Percentiles rank a stretch among this genome's conserved stretches.
Evolutionary conservation across 2,329 filamentous ascomycete species (phyloP).

Genomic region (Purpureocillium lavendulum): DNA sequence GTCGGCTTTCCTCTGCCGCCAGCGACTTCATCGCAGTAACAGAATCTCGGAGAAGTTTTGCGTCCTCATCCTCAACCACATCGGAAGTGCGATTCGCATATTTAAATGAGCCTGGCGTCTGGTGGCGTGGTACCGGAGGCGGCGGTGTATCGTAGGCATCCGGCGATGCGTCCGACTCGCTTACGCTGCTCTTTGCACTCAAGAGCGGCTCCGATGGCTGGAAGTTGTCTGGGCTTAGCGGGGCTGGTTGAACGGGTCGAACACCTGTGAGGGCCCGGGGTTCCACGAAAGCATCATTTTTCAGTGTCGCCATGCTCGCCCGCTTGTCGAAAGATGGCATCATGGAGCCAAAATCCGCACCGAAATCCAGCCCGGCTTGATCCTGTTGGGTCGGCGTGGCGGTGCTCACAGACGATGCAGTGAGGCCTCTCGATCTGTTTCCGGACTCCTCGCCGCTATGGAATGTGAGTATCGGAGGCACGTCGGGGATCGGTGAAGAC

Average conservation of each 20-base stretch:
- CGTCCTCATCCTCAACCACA: constrained; percentile 42
- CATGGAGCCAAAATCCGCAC: constrained; percentile 51
- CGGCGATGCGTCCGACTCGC: constrained; percentile 26
- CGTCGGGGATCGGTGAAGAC: constrained; percentile 19
- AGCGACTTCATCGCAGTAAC: constrained; percentile 41
- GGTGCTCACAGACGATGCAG: constrained; percentile 44
- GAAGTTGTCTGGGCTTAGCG: constrained; percentile 37
- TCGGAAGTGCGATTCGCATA: constrained; percentile 26
- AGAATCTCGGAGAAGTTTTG: constrained; percentile 43
- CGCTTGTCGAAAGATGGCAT: constrained; percentile 48
- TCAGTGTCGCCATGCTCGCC: constrained; percentile 39
- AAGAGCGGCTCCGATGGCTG: constrained; percentile 35
- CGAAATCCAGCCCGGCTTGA: constrained; percentile 39
- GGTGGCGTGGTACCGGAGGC: constrained; percentile 27
- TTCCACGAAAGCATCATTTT: constrained; percentile 27
- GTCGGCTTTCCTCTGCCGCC: constrained; percentile 4
- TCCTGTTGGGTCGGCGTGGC: constrained; percentile 41
- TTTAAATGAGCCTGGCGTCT: constrained; percentile 17
- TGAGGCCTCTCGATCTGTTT: constrained; percentile 39
- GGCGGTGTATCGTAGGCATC: constrained; percentile 2
- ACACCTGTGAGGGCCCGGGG: constrained; percentile 38
- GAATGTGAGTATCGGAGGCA: constrained; percentile 29
- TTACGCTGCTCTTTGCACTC: constrained; percentile 43
- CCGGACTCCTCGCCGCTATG: constrained; percentile 19
- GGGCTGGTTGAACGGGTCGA: constrained; percentile 32